Evolutionary conservation across 1,284 basidiomycete genomes (phyloP), one percentile per base, ranked within the genome.

Genomic region (Puccinia hordei): DNA sequence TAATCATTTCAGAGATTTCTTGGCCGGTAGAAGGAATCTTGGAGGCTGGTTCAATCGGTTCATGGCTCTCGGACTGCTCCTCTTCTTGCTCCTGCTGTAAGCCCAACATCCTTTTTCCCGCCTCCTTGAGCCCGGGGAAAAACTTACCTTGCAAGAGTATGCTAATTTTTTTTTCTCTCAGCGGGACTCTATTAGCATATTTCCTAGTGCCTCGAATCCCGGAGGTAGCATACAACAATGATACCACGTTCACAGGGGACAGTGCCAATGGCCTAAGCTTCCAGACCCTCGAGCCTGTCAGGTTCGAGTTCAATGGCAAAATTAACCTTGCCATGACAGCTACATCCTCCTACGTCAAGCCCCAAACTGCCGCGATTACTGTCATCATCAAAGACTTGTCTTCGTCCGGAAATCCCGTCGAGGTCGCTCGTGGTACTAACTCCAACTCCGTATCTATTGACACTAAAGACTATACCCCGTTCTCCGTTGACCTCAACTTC

Each of bases 221-320:
- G 24, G 51, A 35, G 15, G 27, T 78, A 30, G 75, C 75, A 0
- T 78, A 78, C 65, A 78, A 78, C 75, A 78, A 78, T 38, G 46
- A 78, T 51, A 65, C 24, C 22, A 35, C 65, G 15, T 22, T 78
- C 6, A 35, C 41, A 8, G 65, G 75, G 2, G 75, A 78, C 66
- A 78, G 65, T 41, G 30, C 65, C 17, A 51, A 27, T 1, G 75
- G 61, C 6, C 35, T 73, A 1, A 69, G 63, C 13, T 78, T 78
- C 24, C n/a, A 59, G 51, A 15, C 61, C 15, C 22, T 38, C 10
- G 75, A 78, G 24, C 75, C 75, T 3, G 65, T 59, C 30, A 27
- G 53, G n/a, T 78, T 78, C 41, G 49, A 22, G 24, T 78, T 78
- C 49, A 24, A 41, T 27, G 65, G 46, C 8, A 19, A 69, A 15